A percentile compares a stretch with the other conserved stretches of the same genome.
Evolutionary conservation across 2,329 filamentous ascomycete genomes (phyloP).

Genomic region (Pezicula neosporulosa): DNA sequence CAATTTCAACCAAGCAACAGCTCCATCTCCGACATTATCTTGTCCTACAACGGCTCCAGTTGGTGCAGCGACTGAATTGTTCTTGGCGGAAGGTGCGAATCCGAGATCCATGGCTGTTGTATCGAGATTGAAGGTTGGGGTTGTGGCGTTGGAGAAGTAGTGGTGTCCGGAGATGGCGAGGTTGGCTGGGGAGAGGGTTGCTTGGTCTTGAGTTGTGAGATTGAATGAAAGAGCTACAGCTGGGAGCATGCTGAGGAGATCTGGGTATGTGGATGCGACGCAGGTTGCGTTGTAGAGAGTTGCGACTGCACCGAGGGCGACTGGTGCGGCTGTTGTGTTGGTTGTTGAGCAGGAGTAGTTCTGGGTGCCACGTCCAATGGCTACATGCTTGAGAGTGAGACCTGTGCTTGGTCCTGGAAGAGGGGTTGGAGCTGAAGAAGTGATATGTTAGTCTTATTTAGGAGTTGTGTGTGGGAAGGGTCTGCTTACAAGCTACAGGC

Average conservation of each 20-base stretch:
- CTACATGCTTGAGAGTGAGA: conserved; percentile 70
- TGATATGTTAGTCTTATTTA: conserved; percentile 13
- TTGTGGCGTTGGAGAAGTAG: conserved; percentile 69
- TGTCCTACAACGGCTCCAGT: conserved; percentile 54
- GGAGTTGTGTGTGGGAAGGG: background rate
- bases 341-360: conserved; percentile 82
- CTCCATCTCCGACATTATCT: conserved; percentile 54
- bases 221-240: conserved; percentile 66
- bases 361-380: conserved; percentile 83
- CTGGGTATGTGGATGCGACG: conserved; percentile 65
- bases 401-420: conserved; percentile 60
- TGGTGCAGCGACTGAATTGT: conserved; percentile 60
- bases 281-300: conserved; percentile 87
- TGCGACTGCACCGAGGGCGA: conserved; percentile 70
- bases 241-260: conserved; percentile 62
- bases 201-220: conserved; percentile 36
- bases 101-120: conserved; percentile 52
- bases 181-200: conserved; percentile 51
- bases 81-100: conserved; percentile 60
- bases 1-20: conserved; percentile 81
- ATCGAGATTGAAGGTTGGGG: conserved; percentile 79
- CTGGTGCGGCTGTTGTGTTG: conserved; percentile 58
- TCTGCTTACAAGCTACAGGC: conserved; percentile 40
- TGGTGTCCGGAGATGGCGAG: conserved; percentile 71
- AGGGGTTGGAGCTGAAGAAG: conserved; percentile 45